phyloP scores from a whole-genome alignment of 2,329 filamentous ascomycete species.

The Hymenoscyphus infarciens region DNA sequence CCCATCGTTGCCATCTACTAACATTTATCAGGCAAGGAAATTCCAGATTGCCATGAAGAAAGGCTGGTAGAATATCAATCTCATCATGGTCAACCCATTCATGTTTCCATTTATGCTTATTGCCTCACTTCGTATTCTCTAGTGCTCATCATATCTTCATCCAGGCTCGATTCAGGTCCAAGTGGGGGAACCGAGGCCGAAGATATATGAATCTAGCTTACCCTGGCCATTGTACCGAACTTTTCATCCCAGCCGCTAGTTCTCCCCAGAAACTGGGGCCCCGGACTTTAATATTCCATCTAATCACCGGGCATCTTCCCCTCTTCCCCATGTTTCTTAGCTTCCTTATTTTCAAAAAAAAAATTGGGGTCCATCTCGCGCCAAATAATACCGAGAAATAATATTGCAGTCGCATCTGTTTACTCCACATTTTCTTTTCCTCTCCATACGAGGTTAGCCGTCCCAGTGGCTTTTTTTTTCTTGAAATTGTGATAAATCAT shows the following conservation, averaged over 20 bases:
- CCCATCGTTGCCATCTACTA: slow-evolving; percentile 9
- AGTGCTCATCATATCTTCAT: not conserved
- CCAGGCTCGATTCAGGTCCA: not conserved
- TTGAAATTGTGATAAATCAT: not conserved
- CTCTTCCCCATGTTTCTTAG: slow-evolving; percentile 1
- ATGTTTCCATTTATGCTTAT: not conserved
- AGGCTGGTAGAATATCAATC: not conserved
- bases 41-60: slow-evolving; percentile 33
- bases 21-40: slow-evolving; percentile 25
- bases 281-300: not conserved
- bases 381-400: not conserved
- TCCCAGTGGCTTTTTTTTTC: not conserved
- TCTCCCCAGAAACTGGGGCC: not conserved
- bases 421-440: not conserved
- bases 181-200: not conserved
- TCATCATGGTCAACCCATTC: not conserved
- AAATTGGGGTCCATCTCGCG: not conserved
- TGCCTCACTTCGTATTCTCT: not conserved
- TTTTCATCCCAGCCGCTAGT: not conserved
- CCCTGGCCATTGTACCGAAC: too few relatives aligned
- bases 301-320: not conserved
- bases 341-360: not conserved
- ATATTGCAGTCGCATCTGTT: not conserved
- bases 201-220: not conserved
- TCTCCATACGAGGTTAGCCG: not conserved